Percentiles rank a stretch among this genome's conserved stretches.
These are phyloP conservation scores for Annulohypoxylon maeteangense DNA, from an alignment of 495 filamentous ascomycete species.

Conservation along the genomic window DNA sequence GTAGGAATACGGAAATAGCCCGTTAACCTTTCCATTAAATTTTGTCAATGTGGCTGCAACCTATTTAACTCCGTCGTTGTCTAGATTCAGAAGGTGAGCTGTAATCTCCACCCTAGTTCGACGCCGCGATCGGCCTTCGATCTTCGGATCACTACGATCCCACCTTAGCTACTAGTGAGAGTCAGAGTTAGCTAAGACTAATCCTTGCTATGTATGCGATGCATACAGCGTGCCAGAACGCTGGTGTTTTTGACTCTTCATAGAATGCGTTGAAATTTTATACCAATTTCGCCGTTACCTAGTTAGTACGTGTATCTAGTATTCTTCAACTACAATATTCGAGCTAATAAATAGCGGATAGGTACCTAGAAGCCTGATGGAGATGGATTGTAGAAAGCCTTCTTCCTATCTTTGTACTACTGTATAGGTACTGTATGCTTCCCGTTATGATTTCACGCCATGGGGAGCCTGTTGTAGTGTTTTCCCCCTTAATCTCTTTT, in stretches of 20 bases:
- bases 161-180: conserved; percentile 1
- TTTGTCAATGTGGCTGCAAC: not conserved
- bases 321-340: not conserved
- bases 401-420: too few relatives aligned
- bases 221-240: not conserved
- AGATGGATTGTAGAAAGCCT: too few relatives aligned
- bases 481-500: not conserved
- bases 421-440: too few relatives aligned
- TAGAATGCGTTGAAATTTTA: not conserved
- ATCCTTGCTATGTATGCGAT: not conserved
- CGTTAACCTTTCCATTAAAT: not conserved
- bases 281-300: not conserved
- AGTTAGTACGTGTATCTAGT: too few relatives aligned
- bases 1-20: not conserved
- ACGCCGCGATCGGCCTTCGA: conserved; percentile 29
- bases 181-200: not conserved
- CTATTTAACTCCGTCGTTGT: not conserved
- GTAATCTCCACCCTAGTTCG: conserved; percentile 22
- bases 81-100: conserved; percentile 8
- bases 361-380: too few relatives aligned
- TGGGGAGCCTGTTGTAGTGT: too few relatives aligned
- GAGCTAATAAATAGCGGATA: not conserved
- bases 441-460: too few relatives aligned
- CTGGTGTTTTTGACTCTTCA: not conserved
- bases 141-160: conserved; percentile 6